A percentile compares a stretch with the other conserved stretches of the same genome.
These are phyloP conservation scores for Boechera divaricarpa DNA, from an alignment of 345 rosid genomes.

Conservation along the genomic window DNA sequence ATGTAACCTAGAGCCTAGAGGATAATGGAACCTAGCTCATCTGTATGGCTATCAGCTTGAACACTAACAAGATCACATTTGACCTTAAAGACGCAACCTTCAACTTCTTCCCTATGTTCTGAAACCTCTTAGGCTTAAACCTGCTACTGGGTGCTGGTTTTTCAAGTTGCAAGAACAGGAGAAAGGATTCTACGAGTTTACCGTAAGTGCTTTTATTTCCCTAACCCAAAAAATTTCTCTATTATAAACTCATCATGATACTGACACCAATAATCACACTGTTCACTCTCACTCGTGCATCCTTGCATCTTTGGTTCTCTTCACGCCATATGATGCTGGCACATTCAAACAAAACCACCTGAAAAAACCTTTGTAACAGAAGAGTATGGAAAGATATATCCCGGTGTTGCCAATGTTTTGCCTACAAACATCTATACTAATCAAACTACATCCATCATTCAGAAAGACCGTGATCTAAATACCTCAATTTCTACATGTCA, in stretches of 20 bases:
- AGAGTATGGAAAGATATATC: neutral
- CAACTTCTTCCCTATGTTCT: constrained; percentile 12
- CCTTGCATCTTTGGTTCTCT: constrained; percentile 14
- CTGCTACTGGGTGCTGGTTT: neutral
- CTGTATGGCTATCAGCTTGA: constrained; percentile 12
- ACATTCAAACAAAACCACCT: neutral
- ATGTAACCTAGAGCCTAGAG: constrained; percentile 9
- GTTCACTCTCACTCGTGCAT: constrained; percentile 1
- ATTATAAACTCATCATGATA: constrained; percentile 5
- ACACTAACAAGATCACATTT: constrained; percentile 5
- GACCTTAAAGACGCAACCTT: neutral
- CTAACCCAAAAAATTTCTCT: neutral
- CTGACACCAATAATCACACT: neutral
- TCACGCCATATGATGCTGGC: neutral
- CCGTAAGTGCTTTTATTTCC: constrained; percentile 1
- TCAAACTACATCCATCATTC: constrained; percentile 14
- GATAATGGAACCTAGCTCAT: constrained; percentile 15
- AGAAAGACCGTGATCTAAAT: neutral
- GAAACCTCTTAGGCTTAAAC: constrained; percentile 1
- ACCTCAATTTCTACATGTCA: neutral
- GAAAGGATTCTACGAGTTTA: neutral
- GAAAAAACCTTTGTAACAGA: neutral
- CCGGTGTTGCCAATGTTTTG: neutral
- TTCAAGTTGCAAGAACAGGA: neutral
- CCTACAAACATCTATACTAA: constrained; percentile 4